A percentile compares a stretch with the other conserved stretches of the same genome.
Evolutionary conservation across 169 alveolate genomes (phyloP).

Genomic region (Theileria parva): DNA sequence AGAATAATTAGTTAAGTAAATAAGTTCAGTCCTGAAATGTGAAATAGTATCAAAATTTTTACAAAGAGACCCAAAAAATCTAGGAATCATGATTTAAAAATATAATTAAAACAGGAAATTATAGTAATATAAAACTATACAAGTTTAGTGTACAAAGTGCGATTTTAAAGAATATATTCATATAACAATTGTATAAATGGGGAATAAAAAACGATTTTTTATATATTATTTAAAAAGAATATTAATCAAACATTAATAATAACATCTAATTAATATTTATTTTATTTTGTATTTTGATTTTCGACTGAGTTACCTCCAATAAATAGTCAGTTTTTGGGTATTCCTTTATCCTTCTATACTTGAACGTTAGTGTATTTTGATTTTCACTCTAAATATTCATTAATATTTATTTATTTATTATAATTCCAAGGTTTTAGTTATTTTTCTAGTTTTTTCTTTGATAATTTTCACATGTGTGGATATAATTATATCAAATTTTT

Average conservation of each 20-base stretch:
- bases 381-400: background rate
- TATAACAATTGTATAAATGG: conserved; percentile 1
- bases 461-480: conserved; percentile 21
- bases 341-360: background rate
- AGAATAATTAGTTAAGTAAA: background rate
- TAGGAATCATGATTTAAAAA: background rate
- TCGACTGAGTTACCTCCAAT: background rate
- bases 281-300: background rate
- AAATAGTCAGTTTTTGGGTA: background rate
- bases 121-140: background rate
- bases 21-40: background rate
- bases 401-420: background rate
- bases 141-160: background rate
- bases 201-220: conserved; percentile 5
- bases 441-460: background rate
- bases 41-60: background rate
- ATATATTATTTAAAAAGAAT: background rate
- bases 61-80: background rate
- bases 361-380: background rate
- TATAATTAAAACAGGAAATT: background rate
- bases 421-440: background rate
- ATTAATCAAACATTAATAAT: background rate
- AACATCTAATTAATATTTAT: background rate
- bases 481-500: background rate
- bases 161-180: background rate